Conservation (phyloP, 805 yeast genomes). For the Blastobotrys mokoenaii region DNA sequence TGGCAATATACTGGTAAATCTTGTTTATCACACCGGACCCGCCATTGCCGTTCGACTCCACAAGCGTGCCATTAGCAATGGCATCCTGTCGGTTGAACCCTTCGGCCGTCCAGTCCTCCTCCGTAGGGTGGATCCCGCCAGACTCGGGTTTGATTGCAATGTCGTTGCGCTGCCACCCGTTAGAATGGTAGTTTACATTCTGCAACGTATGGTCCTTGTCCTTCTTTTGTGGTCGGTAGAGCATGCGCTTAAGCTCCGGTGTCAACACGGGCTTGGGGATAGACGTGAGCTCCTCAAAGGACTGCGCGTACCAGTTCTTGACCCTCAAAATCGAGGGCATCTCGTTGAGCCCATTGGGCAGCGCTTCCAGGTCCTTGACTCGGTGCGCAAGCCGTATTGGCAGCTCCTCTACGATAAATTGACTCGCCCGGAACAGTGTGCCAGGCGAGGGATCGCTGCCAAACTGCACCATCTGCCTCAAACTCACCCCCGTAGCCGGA, state of each 20-base stretch:
- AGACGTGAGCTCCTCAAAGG: constrained; percentile 68
- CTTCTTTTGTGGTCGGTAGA: constrained; percentile 19
- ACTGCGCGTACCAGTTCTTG: constrained; percentile 83
- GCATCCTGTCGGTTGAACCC: constrained; percentile 11
- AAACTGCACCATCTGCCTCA: constrained; percentile 86
- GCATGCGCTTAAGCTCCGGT: constrained; percentile 27
- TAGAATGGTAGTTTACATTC: neutral
- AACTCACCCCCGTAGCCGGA: constrained; percentile 76
- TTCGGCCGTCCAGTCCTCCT: constrained; percentile 18
- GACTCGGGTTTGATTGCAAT: constrained; percentile 27
- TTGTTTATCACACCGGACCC: constrained; percentile 6
- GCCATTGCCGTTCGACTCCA: constrained; percentile 3
- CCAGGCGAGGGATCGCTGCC: constrained; percentile 77
- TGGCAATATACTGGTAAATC: constrained; percentile 5
- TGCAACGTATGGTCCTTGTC: neutral
- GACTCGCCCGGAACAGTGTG: constrained; percentile 70
- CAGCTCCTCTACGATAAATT: constrained; percentile 75
- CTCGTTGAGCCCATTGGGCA: constrained; percentile 65
- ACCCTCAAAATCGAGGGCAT: constrained; percentile 73
- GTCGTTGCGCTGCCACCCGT: constrained; percentile 14
- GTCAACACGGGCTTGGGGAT: constrained; percentile 50
- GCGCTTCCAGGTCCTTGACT: constrained; percentile 71
- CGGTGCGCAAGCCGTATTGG: constrained; percentile 82
- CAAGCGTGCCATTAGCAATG: constrained; percentile 24
- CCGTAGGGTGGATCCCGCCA: constrained; percentile 17